Base-by-base conservation (phyloP, 2,329 filamentous ascomycete genomes). In the Waltergamsia citrina region DNA sequence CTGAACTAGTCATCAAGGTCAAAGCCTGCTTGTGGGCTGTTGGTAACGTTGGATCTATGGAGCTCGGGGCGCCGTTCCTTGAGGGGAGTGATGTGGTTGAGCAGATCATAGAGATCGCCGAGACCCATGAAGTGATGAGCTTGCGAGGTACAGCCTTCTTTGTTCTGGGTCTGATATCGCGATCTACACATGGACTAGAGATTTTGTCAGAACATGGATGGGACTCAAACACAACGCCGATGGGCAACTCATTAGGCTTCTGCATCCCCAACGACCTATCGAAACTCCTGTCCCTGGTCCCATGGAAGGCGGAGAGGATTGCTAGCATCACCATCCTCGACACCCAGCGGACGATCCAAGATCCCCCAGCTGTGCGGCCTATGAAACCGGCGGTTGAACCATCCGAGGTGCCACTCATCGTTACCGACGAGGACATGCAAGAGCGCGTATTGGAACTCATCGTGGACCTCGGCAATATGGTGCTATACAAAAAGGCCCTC, bases 21-120 rank as follows among this genome's bases (percentile, higher is more conserved):
- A 98, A 98, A 56, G 92, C 88, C 7, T 95, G 87, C 52, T 67
- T 98, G 31, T 98, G 92, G 92, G 92, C 92, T 0, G 87, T 98
- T 1, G 92, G 92, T 17, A 98, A 98, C 47, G 90, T 98, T 24
- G 92, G 92, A 0, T 95, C 88, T 1, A 96, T 98, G 88, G 90
- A 96, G 48, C 76, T 95, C 2, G 92, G 92, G 2, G 90, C 90
- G 2, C 87, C 87, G 0, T 98, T 98, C 54, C 68, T 98, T 4
- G 92, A 95, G 57, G 80, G 83, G 36, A 85, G 78, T 24, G 85
- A 95, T 43, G 86, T 96, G 24, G 86, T 96, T 14, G 76, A 81
- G 49, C 76, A 81, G 41, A 90, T 98, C 41, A 78, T 96, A 30
- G 71, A 78, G 42, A 95, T 98, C 51, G 92, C 92, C 1, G 85